Evolutionary conservation across 768 basidiomycete genomes (phyloP).

Genomic region (Naganishia kalamii): DNA sequence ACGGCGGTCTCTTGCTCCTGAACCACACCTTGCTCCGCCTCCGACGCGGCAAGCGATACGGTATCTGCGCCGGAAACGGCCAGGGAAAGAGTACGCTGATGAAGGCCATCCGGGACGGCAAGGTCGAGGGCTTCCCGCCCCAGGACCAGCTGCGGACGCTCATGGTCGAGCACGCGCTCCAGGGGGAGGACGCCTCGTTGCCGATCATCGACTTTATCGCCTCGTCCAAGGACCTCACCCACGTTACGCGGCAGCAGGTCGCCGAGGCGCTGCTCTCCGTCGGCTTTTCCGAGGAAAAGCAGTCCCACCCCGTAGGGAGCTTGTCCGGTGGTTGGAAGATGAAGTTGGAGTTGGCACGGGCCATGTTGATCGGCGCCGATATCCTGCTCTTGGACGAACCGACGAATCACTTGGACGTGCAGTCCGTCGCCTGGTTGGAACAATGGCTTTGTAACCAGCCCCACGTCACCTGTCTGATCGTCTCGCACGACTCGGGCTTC

Average conservation of each 20-base stretch:
- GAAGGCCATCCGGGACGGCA: conserved; percentile 89
- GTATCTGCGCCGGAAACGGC: conserved; percentile 92
- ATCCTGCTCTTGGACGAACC: conserved; percentile 64
- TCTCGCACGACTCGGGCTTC: conserved; percentile 97
- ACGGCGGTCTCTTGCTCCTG: conserved; percentile 85
- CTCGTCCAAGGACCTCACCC: conserved; percentile 63
- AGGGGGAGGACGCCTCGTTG: conserved; percentile 80
- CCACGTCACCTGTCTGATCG: conserved; percentile 80
- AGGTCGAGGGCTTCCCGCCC: conserved; percentile 88
- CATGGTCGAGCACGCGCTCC: conserved; percentile 95
- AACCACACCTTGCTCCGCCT: conserved; percentile 89
- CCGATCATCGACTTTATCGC: conserved; percentile 86
- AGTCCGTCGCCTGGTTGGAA: conserved; percentile 87
- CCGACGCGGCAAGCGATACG: conserved; percentile 84
- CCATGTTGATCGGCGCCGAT: conserved; percentile 86
- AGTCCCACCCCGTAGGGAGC: conserved; percentile 76
- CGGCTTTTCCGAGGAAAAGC: conserved; percentile 81
- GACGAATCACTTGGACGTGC: conserved; percentile 72
- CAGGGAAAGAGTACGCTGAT: conserved; percentile 92
- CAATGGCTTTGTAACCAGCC: conserved; percentile 73
- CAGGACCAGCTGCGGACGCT: conserved; percentile 77
- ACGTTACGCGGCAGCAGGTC: conserved; percentile 61
- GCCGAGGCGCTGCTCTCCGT: conserved; percentile 73
- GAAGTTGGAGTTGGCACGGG: conserved; percentile 91
- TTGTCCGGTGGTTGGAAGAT: conserved; percentile 99